These are phyloP conservation scores for Phyllosticta citribraziliensis DNA, from an alignment of 2,329 filamentous ascomycete genomes.

Conservation along the genomic window DNA sequence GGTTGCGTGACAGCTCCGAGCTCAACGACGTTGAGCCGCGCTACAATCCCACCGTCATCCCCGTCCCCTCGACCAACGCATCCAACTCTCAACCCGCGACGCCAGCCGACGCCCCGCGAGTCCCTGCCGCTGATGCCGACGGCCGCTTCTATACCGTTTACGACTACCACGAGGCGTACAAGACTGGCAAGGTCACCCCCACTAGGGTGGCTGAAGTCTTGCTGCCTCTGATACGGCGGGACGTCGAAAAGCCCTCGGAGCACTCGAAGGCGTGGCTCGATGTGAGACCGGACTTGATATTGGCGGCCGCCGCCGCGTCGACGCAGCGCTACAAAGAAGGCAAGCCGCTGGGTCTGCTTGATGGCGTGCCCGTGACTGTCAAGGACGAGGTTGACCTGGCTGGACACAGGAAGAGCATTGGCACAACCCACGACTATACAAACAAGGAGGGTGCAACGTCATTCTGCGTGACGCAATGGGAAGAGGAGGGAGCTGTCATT, in stretches of 20 bases:
- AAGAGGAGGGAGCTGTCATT: constrained; percentile 65
- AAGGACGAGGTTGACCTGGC: constrained; percentile 71
- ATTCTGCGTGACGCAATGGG: constrained; percentile 62
- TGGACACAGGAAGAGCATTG: constrained; percentile 59
- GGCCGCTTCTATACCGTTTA: constrained; percentile 45
- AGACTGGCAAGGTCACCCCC: constrained; percentile 59
- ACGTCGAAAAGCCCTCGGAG: constrained; percentile 42
- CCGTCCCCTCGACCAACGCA: constrained; percentile 18
- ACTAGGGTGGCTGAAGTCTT: constrained; percentile 61
- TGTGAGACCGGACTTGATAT: constrained; percentile 51
- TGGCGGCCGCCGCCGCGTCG: constrained; percentile 61
- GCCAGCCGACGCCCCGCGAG: neutral
- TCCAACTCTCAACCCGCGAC: constrained; percentile 1
- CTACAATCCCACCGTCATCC: constrained; percentile 50
- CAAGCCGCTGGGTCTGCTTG: constrained; percentile 56
- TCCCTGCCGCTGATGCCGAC: constrained; percentile 8
- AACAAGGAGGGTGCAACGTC: constrained; percentile 44
- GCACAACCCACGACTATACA: constrained; percentile 51
- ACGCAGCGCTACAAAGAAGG: constrained; percentile 62
- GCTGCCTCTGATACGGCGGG: constrained; percentile 58
- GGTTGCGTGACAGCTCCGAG: constrained; percentile 44
- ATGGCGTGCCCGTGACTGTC: constrained; percentile 73
- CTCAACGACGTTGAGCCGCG: constrained; percentile 46
- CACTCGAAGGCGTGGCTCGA: constrained; percentile 69
- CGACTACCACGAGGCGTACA: constrained; percentile 71